Evolutionary conservation across 208 protist genomes (phyloP), one percentile per base, ranked within the genome.

Genomic region (Vickermania spadyakhi): DNA sequence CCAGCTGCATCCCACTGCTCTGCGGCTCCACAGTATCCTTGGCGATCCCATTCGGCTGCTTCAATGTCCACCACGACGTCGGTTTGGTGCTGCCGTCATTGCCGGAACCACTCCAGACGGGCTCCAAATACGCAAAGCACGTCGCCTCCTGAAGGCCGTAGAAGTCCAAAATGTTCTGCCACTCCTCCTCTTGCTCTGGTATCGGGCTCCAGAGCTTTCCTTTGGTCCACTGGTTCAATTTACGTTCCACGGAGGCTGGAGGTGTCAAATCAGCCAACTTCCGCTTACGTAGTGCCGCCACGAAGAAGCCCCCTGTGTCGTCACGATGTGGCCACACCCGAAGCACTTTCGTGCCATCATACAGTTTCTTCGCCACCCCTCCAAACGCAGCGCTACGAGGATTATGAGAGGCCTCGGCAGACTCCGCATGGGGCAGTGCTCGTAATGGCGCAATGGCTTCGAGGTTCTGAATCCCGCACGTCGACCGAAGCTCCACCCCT

Each of bases 241-340:
- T 91, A 28, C 71, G 58, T 25, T 66, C 66, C 18, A 86, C 51
- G 56, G 72, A 66, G 7, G 52, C 50, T 7, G 78, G 76, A 22
- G 67, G 56, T 13, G 65, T 79, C 60, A 54, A 75, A 62, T 65
- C 64, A 28, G 71, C 51, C 45, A 79, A 67, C 57, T 69, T 72
- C 61, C 75, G 68, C 60, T 93, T 96, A 31, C 86, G 83, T 52
- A 96, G 84, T 7, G 84, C 84, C 3, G 89, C 89, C 41, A 96
- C 75, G 63, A 96, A 96, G 62, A 96, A 96, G 45, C 90, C 90
- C 22, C 90, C 90, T 0, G 86, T 93, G 68, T 96, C 73, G 64
- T 96, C 84, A 26, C 72, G 73, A 64, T 96, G 90, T 14, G 90
- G 90, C 53, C 93, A 64, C 29, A 94, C 75, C 30, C 90, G 84